Evolutionary conservation across 2,329 filamentous ascomycete genomes (phyloP).

Genomic region (Corynespora cassiicola): DNA sequence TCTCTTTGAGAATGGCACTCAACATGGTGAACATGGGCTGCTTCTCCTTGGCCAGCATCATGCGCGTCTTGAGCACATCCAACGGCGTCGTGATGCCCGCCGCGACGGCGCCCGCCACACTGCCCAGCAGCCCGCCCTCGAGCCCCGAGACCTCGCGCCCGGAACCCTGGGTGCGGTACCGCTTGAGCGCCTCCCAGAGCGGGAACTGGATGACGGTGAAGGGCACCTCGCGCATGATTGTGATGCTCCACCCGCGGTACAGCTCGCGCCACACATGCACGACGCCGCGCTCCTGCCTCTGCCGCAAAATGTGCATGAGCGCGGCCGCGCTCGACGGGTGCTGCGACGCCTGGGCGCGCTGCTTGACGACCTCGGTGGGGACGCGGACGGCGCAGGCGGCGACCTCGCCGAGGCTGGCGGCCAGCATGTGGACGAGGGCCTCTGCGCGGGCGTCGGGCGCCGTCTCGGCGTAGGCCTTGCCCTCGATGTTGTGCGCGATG

Average conservation of each 20-base stretch:
- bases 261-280: slow-evolving; percentile 77
- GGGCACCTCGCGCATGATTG: slow-evolving; percentile 92
- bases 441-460: slow-evolving; percentile 22
- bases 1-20: slow-evolving; percentile 67
- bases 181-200: slow-evolving; percentile 92
- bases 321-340: slow-evolving; percentile 74
- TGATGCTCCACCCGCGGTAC: slow-evolving; percentile 91
- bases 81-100: slow-evolving; percentile 90
- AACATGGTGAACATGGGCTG: slow-evolving; percentile 67
- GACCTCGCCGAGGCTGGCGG: slow-evolving; percentile 85
- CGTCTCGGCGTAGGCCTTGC: slow-evolving; percentile 33
- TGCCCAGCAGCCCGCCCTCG: slow-evolving; percentile 87
- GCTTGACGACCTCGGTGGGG: slow-evolving; percentile 96
- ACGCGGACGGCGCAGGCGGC: slow-evolving; percentile 92
- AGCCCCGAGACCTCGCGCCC: slow-evolving; percentile 67
- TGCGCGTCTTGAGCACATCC: slow-evolving; percentile 94
- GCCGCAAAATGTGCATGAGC: slow-evolving; percentile 69
- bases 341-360: slow-evolving; percentile 88
- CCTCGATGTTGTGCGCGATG: slow-evolving; percentile 28
- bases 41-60: slow-evolving; percentile 84
- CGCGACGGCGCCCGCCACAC: slow-evolving; percentile 81
- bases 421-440: slow-evolving; percentile 74
- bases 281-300: slow-evolving; percentile 49
- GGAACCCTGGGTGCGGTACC: slow-evolving; percentile 61
- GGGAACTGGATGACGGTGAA: slow-evolving; percentile 98